Evolutionary conservation across 192 early-diverging fungal genomes (phyloP).

Genomic region (Podila verticillata): DNA sequence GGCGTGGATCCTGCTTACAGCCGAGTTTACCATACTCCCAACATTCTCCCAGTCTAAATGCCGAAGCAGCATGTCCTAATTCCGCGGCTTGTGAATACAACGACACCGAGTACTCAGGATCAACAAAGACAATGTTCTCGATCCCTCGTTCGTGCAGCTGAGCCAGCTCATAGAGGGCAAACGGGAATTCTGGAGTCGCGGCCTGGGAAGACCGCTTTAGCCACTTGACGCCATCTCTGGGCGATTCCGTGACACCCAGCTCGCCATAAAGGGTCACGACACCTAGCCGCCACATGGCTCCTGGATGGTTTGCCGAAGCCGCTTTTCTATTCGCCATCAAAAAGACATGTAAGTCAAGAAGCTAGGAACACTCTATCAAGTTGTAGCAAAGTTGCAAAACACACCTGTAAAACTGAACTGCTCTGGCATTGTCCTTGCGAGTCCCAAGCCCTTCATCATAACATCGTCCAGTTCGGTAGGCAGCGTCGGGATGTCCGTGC

Average conservation of each 20-base stretch:
- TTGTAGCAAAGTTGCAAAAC: not conserved
- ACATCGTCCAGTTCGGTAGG: constrained; percentile 70
- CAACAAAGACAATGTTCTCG: constrained; percentile 68
- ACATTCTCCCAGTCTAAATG: constrained; percentile 67
- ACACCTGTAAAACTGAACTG: constrained; percentile 73
- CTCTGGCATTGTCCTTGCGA: constrained; percentile 60
- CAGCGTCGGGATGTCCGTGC: constrained; percentile 71
- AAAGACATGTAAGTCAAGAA: not conserved
- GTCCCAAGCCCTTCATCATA: constrained; percentile 74
- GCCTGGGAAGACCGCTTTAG: constrained; percentile 67
- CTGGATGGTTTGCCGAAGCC: constrained; percentile 72
- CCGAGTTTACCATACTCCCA: constrained; percentile 73
- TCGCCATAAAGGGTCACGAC: constrained; percentile 69
- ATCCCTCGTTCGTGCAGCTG: constrained; percentile 66
- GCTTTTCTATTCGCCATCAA: constrained; percentile 59
- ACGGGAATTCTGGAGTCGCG: constrained; percentile 64
- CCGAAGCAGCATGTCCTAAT: constrained; percentile 72
- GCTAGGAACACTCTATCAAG: not conserved
- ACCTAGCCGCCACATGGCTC: constrained; percentile 72
- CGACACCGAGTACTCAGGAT: constrained; percentile 68
- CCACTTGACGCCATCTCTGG: constrained; percentile 70
- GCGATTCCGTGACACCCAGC: constrained; percentile 59
- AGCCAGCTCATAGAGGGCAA: constrained; percentile 68
- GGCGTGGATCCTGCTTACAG: constrained; percentile 61
- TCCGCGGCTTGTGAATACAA: constrained; percentile 71